Evolutionary conservation across 1,284 basidiomycete genomes (phyloP).

Genomic region (Erythrobasidium hasegawianum): DNA sequence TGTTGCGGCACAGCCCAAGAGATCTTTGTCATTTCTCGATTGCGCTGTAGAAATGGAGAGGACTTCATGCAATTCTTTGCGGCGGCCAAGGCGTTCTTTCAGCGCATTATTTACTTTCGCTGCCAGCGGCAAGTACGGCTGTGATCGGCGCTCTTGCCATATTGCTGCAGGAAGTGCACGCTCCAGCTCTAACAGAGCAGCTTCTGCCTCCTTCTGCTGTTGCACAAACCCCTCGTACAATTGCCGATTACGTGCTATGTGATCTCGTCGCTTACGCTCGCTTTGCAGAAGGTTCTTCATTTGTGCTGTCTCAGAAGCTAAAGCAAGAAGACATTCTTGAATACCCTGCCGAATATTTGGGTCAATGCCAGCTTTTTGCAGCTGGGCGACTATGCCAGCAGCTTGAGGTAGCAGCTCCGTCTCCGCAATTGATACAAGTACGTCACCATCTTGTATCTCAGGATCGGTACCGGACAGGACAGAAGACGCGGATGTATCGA

Average conservation of each 20-base stretch:
- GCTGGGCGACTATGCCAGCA: not conserved
- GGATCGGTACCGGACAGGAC: too few species aligned
- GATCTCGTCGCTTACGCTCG: not conserved
- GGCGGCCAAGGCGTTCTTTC: too few species aligned
- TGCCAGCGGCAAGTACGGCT: too few species aligned
- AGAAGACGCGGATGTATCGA: too few species aligned
- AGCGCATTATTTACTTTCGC: too few species aligned
- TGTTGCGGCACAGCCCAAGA: too few species aligned
- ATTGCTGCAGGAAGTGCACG: not conserved
- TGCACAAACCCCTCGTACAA: not conserved
- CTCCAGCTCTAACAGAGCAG: not conserved
- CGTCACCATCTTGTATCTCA: too few species aligned
- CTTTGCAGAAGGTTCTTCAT: not conserved
- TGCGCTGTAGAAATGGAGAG: too few species aligned
- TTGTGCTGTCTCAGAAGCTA: not conserved
- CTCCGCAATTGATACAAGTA: not conserved
- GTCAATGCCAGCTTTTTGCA: conserved; percentile 27
- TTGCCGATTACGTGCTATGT: not conserved
- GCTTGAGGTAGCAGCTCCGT: conserved; percentile 8
- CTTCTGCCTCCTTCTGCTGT: not conserved
- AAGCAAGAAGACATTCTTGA: conserved; percentile 10
- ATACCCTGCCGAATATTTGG: conserved; percentile 17
- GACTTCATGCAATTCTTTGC: too few species aligned
- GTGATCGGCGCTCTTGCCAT: not conserved
- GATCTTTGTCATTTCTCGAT: too few species aligned